Evolutionary conservation across 306 rosid genomes (phyloP).

Genomic region (Trichosanthes truncata): DNA sequence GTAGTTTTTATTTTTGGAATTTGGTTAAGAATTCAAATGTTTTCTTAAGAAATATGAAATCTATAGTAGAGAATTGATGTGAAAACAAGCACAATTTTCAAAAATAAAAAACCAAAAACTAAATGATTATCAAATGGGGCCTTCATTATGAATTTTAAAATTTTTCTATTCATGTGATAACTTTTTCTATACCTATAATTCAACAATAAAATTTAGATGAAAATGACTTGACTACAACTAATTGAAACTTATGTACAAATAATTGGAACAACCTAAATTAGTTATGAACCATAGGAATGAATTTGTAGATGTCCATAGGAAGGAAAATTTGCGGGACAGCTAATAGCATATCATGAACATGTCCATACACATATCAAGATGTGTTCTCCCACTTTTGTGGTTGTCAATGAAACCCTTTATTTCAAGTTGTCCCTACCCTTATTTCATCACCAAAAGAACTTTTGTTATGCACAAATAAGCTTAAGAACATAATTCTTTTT

Average conservation of each 20-base stretch:
- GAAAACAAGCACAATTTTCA: no score
- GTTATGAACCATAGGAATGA: background rate
- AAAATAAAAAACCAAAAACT: no score
- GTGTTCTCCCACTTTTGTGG: background rate
- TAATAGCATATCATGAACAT: slow-evolving; percentile 7
- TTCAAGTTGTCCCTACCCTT: background rate
- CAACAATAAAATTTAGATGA: background rate
- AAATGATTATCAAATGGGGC: no score
- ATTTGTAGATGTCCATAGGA: background rate
- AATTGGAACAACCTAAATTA: background rate
- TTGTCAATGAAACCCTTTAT: background rate
- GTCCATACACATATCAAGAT: background rate
- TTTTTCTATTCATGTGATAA: background rate
- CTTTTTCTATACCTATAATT: background rate
- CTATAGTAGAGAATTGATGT: no score
- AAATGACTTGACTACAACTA: background rate
- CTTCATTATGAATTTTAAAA: background rate
- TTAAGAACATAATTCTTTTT: background rate
- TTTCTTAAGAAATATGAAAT: no score
- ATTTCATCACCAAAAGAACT: background rate
- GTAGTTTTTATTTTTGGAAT: no score
- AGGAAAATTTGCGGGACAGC: background rate
- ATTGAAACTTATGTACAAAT: background rate
- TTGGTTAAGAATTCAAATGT: no score
- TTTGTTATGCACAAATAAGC: background rate